phyloP scores from a whole-genome alignment of 169 alveolate species.

The Babesia bovis region DNA sequence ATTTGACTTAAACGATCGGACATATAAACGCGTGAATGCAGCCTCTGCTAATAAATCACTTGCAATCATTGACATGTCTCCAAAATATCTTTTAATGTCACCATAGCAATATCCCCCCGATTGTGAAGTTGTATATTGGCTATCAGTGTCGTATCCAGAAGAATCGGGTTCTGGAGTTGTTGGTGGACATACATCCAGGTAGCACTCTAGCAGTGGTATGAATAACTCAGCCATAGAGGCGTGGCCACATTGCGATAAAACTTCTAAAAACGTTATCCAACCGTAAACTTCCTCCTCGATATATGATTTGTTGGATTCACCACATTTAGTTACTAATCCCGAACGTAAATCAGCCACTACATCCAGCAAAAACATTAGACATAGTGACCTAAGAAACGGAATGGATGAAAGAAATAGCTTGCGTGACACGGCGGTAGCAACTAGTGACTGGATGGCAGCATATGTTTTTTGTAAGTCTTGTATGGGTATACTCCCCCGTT shows the following conservation, averaged over 20 bases:
- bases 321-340: not conserved
- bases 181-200: constrained; percentile 23
- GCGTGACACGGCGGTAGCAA: constrained; percentile 5
- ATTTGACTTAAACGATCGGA: not conserved
- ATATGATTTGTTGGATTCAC: not conserved
- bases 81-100: constrained; percentile 22
- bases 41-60: constrained; percentile 22
- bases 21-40: constrained; percentile 24
- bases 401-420: constrained; percentile 6
- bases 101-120: constrained; percentile 1
- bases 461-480: not conserved
- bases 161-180: not conserved
- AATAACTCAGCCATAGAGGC: constrained; percentile 17
- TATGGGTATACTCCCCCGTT: not conserved
- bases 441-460: not conserved
- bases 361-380: constrained; percentile 10
- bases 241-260: constrained; percentile 43
- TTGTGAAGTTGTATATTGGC: not conserved
- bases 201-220: constrained; percentile 43
- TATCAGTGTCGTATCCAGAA: constrained; percentile 2
- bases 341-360: constrained; percentile 1
- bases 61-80: not conserved
- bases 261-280: constrained; percentile 53
- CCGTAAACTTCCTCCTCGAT: constrained; percentile 60
- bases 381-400: constrained; percentile 3